Conservation (phyloP, 495 filamentous ascomycete species). For the Pyrenopolyporus hunteri region DNA sequence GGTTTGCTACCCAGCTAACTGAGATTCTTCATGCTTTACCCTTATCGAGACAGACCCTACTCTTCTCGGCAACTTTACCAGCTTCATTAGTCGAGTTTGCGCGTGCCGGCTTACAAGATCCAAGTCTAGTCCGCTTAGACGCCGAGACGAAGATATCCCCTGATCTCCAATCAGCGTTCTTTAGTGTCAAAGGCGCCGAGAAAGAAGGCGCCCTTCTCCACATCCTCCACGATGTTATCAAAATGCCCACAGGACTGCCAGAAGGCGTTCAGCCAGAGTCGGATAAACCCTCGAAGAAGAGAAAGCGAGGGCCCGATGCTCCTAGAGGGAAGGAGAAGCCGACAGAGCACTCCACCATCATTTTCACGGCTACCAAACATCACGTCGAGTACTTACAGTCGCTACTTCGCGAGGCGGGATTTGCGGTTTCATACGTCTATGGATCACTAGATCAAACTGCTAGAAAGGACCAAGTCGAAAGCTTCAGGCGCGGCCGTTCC, state of each 20-base stretch:
- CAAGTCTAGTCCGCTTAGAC: slow-evolving; percentile 84
- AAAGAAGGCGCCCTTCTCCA: slow-evolving; percentile 92
- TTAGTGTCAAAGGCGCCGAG: slow-evolving; percentile 86
- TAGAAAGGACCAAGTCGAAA: slow-evolving; percentile 85
- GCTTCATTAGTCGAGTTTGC: slow-evolving; percentile 95
- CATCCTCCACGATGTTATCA: slow-evolving; percentile 87
- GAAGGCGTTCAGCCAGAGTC: slow-evolving; percentile 53
- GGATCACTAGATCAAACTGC: slow-evolving; percentile 93
- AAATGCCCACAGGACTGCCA: slow-evolving; percentile 82
- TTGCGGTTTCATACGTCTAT: slow-evolving; percentile 89
- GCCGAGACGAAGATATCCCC: slow-evolving; percentile 95
- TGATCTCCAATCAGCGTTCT: slow-evolving; percentile 91
- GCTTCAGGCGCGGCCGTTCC: slow-evolving; percentile 81
- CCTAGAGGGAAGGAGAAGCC: slow-evolving; percentile 60
- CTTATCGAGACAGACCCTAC: slow-evolving; percentile 79
- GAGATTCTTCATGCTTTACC: slow-evolving; percentile 93
- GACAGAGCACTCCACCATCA: slow-evolving; percentile 83
- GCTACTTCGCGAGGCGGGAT: slow-evolving; percentile 75
- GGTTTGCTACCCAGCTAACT: slow-evolving; percentile 88
- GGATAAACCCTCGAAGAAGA: slow-evolving; percentile 64
- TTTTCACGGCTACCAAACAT: slow-evolving; percentile 95
- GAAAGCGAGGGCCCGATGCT: slow-evolving; percentile 65
- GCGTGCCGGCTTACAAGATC: slow-evolving; percentile 88
- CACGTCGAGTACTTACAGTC: slow-evolving; percentile 93
- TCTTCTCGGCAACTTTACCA: slow-evolving; percentile 94